These are phyloP conservation scores for Fomitopsis schrenkii DNA, from an alignment of 1,284 basidiomycete species.

Conservation along the genomic window DNA sequence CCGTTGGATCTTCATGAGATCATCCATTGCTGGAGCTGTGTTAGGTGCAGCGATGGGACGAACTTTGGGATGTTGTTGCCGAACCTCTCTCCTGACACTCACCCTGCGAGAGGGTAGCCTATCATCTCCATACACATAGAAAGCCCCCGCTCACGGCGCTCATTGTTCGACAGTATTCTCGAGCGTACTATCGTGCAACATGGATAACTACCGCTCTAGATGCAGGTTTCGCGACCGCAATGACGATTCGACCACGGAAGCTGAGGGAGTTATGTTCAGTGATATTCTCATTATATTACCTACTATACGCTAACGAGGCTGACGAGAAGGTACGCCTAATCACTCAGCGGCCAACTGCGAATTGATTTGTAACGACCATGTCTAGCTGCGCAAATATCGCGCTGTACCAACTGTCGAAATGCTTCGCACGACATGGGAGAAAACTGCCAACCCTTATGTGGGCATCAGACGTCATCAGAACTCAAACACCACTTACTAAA, in stretches of 20 bases:
- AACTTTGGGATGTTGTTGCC: no score
- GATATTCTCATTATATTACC: slow-evolving; percentile 87
- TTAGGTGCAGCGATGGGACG: no score
- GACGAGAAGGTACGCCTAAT: slow-evolving; percentile 77
- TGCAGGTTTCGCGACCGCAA: slow-evolving; percentile 94
- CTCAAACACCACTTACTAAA: not conserved
- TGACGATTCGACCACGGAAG: slow-evolving; percentile 92
- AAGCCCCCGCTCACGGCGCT: not conserved
- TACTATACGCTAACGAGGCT: slow-evolving; percentile 89
- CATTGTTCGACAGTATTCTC: slow-evolving; percentile 64
- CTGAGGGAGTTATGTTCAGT: slow-evolving; percentile 83
- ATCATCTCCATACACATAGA: no score
- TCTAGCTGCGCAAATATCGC: slow-evolving; percentile 82
- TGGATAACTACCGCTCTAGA: slow-evolving; percentile 95
- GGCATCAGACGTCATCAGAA: slow-evolving; percentile 17
- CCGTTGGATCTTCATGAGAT: no score
- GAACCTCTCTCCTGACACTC: no score
- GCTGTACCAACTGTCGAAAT: slow-evolving; percentile 95
- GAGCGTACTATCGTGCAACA: slow-evolving; percentile 94
- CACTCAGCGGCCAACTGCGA: no score
- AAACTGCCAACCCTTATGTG: slow-evolving; percentile 91
- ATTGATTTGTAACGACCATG: not conserved
- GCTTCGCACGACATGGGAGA: slow-evolving; percentile 95
- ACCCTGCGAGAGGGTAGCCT: no score
- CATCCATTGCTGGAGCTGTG: no score